phyloP scores from a whole-genome alignment of 768 basidiomycete species.

The Tephrocybe sp. region DNA sequence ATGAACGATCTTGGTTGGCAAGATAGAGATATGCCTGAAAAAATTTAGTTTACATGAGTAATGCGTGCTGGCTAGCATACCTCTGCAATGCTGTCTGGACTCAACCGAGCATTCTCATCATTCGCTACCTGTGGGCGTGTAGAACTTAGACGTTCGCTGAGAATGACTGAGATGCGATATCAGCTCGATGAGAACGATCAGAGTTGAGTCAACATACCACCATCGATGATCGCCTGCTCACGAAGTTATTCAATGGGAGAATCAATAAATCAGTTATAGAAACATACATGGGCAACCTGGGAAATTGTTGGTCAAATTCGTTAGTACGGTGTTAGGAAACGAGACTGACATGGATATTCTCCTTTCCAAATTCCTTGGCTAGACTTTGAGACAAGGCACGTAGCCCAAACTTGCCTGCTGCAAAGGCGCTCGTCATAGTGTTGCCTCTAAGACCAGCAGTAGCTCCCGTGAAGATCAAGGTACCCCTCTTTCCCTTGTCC shows the following conservation, averaged over 20 bases:
- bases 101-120: conserved; percentile 49
- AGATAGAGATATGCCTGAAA: conserved; percentile 65
- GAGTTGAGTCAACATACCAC: conserved; percentile 35
- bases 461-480: conserved; percentile 72
- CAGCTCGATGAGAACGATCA: neutral
- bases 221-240: conserved; percentile 67
- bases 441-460: conserved; percentile 70
- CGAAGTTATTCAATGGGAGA: neutral
- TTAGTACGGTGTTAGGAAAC: neutral
- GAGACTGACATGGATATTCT: conserved; percentile 65
- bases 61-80: conserved; percentile 32
- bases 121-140: conserved; percentile 36
- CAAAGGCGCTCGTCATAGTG: conserved; percentile 55
- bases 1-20: conserved; percentile 65
- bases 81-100: conserved; percentile 69
- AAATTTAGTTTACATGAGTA: neutral
- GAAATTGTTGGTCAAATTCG: neutral
- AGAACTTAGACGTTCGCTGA: conserved; percentile 30
- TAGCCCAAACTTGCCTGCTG: conserved; percentile 63
- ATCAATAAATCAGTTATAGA: neutral
- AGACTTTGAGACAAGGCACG: conserved; percentile 70
- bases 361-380: conserved; percentile 72
- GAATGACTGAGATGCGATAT: conserved; percentile 29
- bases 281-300: conserved; percentile 66
- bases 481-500: conserved; percentile 55